Evolutionary conservation across 495 filamentous ascomycete species (phyloP), one percentile per base, ranked within the genome.

Genomic region (Aspergillus nidulans): DNA sequence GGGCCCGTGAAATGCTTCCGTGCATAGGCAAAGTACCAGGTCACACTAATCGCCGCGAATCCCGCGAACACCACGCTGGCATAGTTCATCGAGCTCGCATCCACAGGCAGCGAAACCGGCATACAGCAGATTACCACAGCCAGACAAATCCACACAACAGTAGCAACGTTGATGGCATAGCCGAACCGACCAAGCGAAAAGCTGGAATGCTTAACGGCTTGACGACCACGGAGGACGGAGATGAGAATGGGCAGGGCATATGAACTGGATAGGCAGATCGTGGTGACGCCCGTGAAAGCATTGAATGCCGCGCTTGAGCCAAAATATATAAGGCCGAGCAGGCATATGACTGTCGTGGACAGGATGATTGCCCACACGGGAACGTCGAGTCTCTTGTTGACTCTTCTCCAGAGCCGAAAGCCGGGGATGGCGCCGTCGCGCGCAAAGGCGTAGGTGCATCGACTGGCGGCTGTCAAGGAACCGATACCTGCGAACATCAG

Each of bases 391-490:
- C 65, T 69, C 28, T 71, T 71, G 66, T 83, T 78, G 20, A 85
- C 80, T 38, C 66, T 65, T 16, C 78, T 77, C 85, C 85, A 90
- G 25, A 89, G 65, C 18, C 75, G 65, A 52, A 83, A 86, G 3
- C 85, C 81, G 0, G 85, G 86, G 49, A 89, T 89, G 12, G 86
- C 86, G 1, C 70, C 68, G 30, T 79, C 75, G n/a, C 76, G 84
- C 18, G 83, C 84, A 60, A 92, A 92, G 4, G 88, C 87, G 58
- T 86, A 91, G 6, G 84, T 85, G 80, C 90, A 89, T 3, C 88
- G 82, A 57, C 79, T 86, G 43, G 81, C 82, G 1, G 88, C 88
- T 2, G 87, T 89, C 76, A 89, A 81, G 53, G 90, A 82, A 2
- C 80, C 83, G 12, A 81, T 86, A 1, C 80, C 80, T 1, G 86